Evolutionary conservation across 306 rosid genomes (phyloP).

Genomic region (Rosa persica): DNA sequence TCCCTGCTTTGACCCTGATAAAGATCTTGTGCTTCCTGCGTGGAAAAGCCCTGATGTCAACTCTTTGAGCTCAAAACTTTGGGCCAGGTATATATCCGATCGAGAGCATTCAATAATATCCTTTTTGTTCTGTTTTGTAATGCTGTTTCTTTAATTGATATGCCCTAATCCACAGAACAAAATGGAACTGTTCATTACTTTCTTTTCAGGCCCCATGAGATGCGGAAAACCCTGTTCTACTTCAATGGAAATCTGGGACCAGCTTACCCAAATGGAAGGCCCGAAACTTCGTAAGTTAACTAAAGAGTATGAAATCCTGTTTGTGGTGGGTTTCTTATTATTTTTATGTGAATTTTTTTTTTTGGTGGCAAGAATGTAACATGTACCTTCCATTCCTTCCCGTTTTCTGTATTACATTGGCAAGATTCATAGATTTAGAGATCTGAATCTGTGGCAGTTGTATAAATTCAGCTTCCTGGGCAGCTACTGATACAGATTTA

Average conservation of each 20-base stretch:
- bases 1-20: conserved; percentile 89
- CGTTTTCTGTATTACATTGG: not conserved
- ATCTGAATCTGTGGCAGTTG: too few species aligned
- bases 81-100: conserved; percentile 58
- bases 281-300: conserved; percentile 67
- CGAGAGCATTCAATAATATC: not conserved
- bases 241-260: conserved; percentile 92
- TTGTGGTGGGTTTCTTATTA: not conserved
- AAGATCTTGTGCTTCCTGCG: conserved; percentile 97
- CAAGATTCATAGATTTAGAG: not conserved
- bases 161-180: not conserved
- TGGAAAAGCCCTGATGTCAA: conserved; percentile 83
- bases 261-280: conserved; percentile 68
- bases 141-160: not conserved
- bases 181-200: conserved; percentile 22
- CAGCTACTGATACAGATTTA: not conserved
- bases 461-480: not conserved
- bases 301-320: conserved; percentile 10
- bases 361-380: not conserved
- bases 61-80: conserved; percentile 54
- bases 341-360: not conserved
- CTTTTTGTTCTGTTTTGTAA: not conserved
- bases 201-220: conserved; percentile 61
- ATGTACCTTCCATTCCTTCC: conserved; percentile 8
- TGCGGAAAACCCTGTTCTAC: conserved; percentile 75